phyloP scores from a whole-genome alignment of 2,329 filamentous ascomycete species.

The Colletotrichum australisinense region DNA sequence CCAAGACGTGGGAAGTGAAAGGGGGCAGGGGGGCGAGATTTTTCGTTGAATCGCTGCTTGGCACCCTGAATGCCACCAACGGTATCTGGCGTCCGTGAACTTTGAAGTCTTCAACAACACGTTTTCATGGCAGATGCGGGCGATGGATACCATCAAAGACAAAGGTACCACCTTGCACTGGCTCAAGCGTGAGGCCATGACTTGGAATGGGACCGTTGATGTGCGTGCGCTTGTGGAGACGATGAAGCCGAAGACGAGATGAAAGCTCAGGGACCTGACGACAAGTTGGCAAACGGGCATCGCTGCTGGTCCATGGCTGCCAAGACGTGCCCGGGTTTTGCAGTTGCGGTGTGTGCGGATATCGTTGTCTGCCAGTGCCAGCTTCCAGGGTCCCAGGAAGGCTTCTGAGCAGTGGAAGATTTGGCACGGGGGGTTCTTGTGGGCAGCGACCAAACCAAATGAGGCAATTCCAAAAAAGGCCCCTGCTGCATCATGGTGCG shows the following conservation, averaged over 20 bases:
- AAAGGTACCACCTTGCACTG: not conserved
- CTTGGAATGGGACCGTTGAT: not conserved
- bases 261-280: conserved; percentile 7
- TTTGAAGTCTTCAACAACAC: not conserved
- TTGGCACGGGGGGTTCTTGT: not conserved
- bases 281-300: not conserved
- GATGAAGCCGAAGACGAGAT: conserved; percentile 24
- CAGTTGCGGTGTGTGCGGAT: conserved; percentile 31
- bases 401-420: not conserved
- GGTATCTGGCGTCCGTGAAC: not conserved
- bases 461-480: conserved; percentile 26
- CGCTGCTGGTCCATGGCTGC: conserved; percentile 23
- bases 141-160: not conserved
- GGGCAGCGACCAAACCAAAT: conserved; percentile 17
- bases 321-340: conserved; percentile 28
- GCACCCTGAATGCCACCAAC: not conserved
- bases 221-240: conserved; percentile 16
- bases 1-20: conserved; percentile 20
- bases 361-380: not conserved
- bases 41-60: not conserved
- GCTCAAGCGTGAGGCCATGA: not conserved
- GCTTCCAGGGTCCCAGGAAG: not conserved
- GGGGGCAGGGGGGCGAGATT: not conserved
- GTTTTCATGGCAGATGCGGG: not conserved
- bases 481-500: conserved; percentile 14